phyloP scores from a whole-genome alignment of 2,329 filamentous ascomycete species.

The Furcasterigmium sp. region DNA sequence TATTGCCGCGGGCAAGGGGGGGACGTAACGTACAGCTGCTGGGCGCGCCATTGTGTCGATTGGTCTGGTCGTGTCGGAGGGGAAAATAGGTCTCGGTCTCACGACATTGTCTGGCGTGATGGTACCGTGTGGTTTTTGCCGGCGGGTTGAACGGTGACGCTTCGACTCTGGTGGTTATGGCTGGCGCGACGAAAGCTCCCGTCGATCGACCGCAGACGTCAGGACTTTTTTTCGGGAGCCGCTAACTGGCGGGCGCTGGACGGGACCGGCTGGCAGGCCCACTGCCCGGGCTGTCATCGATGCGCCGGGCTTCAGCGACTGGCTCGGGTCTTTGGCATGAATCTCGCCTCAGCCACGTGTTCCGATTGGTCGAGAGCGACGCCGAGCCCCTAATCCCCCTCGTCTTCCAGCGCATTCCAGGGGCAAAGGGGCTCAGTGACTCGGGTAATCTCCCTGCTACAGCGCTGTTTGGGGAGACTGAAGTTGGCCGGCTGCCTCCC shows the following conservation, averaged over 20 bases:
- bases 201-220: constrained; percentile 1
- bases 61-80: neutral
- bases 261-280: too few species aligned
- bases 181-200: neutral
- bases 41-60: constrained; percentile 13
- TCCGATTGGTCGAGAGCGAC: neutral
- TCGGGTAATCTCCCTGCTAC: neutral
- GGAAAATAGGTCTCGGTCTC: neutral
- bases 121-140: too few species aligned
- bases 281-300: too few species aligned
- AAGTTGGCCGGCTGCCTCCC: neutral
- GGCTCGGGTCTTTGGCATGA: neutral
- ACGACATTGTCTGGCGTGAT: constrained; percentile 3
- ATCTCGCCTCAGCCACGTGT: neutral
- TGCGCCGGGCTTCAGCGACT: too few species aligned
- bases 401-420: neutral
- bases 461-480: too few species aligned
- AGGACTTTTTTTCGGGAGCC: constrained; percentile 2
- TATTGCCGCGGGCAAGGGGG: neutral
- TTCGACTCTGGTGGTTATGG: neutral
- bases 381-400: neutral
- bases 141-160: too few species aligned
- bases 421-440: neutral
- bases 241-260: neutral
- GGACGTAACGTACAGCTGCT: constrained; percentile 12